Conservation (phyloP, 257 asterid genomes). For the Anisodus acutangulus region DNA sequence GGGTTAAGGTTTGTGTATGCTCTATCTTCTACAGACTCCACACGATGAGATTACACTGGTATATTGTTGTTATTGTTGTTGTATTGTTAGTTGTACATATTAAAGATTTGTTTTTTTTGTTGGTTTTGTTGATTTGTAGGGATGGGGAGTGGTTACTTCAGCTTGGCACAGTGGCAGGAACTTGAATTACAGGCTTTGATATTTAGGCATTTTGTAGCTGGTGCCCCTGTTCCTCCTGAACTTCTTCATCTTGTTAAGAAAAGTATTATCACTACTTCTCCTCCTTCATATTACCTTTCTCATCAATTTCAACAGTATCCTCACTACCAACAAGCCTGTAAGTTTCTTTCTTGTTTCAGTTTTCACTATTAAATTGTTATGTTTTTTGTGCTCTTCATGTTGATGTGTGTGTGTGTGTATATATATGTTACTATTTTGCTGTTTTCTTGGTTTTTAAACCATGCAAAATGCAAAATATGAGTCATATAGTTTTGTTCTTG, state of each 20-base stretch:
- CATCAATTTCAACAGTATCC: constrained; percentile 56
- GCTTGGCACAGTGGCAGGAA: constrained; percentile 91
- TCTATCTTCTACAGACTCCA: too few species aligned
- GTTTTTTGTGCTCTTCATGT: neutral
- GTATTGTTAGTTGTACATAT: neutral
- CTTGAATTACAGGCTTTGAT: constrained; percentile 89
- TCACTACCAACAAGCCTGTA: constrained; percentile 62
- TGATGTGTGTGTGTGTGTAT: neutral
- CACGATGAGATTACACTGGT: too few species aligned
- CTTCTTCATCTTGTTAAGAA: constrained; percentile 80
- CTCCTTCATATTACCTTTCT: constrained; percentile 49
- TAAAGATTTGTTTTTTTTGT: neutral
- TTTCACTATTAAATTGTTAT: neutral
- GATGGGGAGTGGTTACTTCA: constrained; percentile 77
- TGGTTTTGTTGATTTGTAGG: constrained; percentile 38
- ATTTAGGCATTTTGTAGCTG: constrained; percentile 77
- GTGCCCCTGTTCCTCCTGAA: constrained; percentile 75
- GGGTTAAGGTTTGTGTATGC: too few species aligned
- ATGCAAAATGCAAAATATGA: neutral
- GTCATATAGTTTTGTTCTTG: neutral
- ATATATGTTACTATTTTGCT: neutral
- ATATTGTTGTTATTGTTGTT: too few species aligned
- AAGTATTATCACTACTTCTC: constrained; percentile 50
- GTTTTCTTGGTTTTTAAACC: neutral
- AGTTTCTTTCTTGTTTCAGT: constrained; percentile 33